Percentiles rank a stretch among this genome's conserved stretches.
phyloP scores from a whole-genome alignment of 768 basidiomycete species.

The Strobilomyces confusus region DNA sequence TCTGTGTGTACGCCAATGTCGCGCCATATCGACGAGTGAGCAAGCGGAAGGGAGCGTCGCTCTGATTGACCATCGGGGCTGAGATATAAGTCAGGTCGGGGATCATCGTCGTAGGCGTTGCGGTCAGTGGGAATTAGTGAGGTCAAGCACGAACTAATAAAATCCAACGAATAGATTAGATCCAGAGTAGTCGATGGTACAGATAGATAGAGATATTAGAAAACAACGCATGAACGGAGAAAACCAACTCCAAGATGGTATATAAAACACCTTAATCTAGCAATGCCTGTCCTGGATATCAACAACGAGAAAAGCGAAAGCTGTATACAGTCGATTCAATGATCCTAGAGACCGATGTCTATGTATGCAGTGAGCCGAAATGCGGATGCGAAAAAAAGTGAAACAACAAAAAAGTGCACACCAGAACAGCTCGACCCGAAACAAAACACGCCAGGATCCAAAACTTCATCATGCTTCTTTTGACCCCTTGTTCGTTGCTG shows the following conservation, averaged over 20 bases:
- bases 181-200: slow-evolving; percentile 12
- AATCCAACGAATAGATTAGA: slow-evolving; percentile 16
- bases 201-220: slow-evolving; percentile 5
- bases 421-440: slow-evolving; percentile 5
- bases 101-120: slow-evolving; percentile 9
- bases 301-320: slow-evolving; percentile 6
- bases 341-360: slow-evolving; percentile 10
- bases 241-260: slow-evolving; percentile 15
- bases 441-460: slow-evolving; percentile 13
- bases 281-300: slow-evolving; percentile 25
- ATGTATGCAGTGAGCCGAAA: slow-evolving; percentile 11
- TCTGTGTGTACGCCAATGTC: slow-evolving; percentile 72
- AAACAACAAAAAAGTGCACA: slow-evolving; percentile 7
- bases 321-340: slow-evolving; percentile 2
- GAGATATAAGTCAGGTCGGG: slow-evolving; percentile 42
- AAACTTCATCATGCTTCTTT: slow-evolving; percentile 20
- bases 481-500: slow-evolving; percentile 20
- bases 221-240: not conserved
- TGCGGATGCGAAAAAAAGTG: not conserved
- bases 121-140: too few relatives aligned
- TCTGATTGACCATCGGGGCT: slow-evolving; percentile 80
- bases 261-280: slow-evolving; percentile 22
- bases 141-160: too few relatives aligned
- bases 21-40: slow-evolving; percentile 60
- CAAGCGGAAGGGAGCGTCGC: slow-evolving; percentile 69